A percentile compares a stretch with the other conserved stretches of the same genome.
Evolutionary conservation across 2,329 filamentous ascomycete species (phyloP).

Genomic region (Bertia moriformis): DNA sequence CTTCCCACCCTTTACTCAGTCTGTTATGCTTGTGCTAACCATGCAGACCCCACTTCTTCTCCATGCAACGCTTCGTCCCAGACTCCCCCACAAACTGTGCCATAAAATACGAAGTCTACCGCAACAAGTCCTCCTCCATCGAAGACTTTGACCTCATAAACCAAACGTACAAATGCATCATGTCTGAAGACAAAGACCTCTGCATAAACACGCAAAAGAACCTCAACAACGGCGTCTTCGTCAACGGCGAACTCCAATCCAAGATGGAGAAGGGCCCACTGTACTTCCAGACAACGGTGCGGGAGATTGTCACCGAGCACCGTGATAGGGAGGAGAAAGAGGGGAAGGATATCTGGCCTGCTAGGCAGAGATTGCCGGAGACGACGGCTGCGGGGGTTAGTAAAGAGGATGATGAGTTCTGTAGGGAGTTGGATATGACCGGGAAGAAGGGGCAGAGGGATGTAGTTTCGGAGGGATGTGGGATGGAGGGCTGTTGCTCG

Average conservation of each 20-base stretch:
- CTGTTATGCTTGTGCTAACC: conserved; percentile 1
- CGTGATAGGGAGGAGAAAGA: conserved; percentile 18
- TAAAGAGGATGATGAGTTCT: background rate
- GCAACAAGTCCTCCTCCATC: conserved; percentile 27
- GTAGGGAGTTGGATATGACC: background rate
- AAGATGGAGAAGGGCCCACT: conserved; percentile 29
- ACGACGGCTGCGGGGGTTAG: background rate
- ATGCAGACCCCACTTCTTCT: conserved; percentile 28
- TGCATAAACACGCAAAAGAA: conserved; percentile 32
- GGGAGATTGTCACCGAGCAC: conserved; percentile 21
- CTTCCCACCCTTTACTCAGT: background rate
- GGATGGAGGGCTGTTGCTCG: too few relatives aligned
- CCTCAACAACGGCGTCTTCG: conserved; percentile 30
- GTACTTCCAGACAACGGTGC: conserved; percentile 23
- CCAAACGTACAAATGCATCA: conserved; percentile 31
- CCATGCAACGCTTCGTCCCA: conserved; percentile 33
- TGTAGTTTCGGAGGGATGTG: too few relatives aligned
- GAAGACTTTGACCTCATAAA: conserved; percentile 29
- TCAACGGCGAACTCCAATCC: conserved; percentile 33
- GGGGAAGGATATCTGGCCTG: conserved; percentile 24
- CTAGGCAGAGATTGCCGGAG: conserved; percentile 8
- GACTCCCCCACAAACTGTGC: conserved; percentile 21
- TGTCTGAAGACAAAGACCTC: conserved; percentile 33
- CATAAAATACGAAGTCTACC: conserved; percentile 34
- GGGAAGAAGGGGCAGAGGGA: too few relatives aligned